phyloP scores from a whole-genome alignment of 345 rosid genomes.

The Eucalyptus victrix region DNA sequence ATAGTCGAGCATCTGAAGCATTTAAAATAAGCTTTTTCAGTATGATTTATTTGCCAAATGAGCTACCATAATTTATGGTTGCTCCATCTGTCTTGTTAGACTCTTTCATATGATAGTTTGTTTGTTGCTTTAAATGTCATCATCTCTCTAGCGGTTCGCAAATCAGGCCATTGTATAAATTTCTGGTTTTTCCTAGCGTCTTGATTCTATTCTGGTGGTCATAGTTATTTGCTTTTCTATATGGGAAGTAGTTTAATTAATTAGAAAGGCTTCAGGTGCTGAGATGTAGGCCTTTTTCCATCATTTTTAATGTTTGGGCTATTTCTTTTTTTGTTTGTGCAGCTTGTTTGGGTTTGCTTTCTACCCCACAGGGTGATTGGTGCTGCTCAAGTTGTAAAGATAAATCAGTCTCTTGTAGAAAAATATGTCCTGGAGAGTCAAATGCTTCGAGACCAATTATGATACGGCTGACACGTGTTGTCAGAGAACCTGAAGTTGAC shows the following conservation, averaged over 20 bases:
- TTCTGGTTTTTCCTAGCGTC: neutral
- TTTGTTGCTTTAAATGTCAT: neutral
- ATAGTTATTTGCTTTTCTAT: neutral
- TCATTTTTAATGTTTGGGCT: neutral
- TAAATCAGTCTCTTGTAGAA: conserved; percentile 22
- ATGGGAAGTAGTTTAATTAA: neutral
- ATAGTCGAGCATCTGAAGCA: neutral
- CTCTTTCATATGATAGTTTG: neutral
- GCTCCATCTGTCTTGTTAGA: neutral
- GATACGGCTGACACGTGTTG: conserved; percentile 52
- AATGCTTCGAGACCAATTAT: conserved; percentile 34
- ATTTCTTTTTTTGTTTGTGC: conserved; percentile 17
- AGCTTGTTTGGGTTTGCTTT: conserved; percentile 70
- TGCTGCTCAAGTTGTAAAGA: conserved; percentile 65
- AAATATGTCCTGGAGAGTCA: conserved; percentile 22
- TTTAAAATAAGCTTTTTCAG: neutral
- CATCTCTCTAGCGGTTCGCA: neutral
- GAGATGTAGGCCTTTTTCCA: neutral
- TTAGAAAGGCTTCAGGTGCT: neutral
- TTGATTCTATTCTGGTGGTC: neutral
- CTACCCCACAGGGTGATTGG: conserved; percentile 67
- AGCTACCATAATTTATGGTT: neutral
- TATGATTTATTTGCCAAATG: neutral
- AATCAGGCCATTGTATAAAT: neutral
- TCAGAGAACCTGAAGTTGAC: conserved; percentile 65